Evolutionary conservation across 2,329 filamentous ascomycete species (phyloP).

Genomic region (Dothistroma pini): DNA sequence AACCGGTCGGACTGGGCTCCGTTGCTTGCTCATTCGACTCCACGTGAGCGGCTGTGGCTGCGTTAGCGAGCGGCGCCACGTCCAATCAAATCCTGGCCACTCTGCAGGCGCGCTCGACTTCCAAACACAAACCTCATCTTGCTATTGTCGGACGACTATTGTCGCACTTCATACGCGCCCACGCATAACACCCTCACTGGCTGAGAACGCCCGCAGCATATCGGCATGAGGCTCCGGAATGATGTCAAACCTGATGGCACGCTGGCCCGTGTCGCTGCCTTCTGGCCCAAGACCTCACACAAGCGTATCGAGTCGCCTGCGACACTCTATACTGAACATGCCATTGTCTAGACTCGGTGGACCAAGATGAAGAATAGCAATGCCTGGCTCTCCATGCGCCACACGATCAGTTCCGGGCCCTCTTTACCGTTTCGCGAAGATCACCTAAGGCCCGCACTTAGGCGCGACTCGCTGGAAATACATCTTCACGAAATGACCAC

Average conservation of each 20-base stretch:
- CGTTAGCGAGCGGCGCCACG: not conserved
- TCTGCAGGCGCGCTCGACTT: not conserved
- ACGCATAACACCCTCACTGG: constrained; percentile 16
- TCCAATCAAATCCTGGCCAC: not conserved
- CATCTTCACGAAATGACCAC: constrained; percentile 7
- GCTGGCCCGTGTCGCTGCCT: constrained; percentile 15
- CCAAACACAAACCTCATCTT: constrained; percentile 1
- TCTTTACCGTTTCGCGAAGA: constrained; percentile 13
- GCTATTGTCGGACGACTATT: constrained; percentile 20
- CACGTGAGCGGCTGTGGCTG: constrained; percentile 3
- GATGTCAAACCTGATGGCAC: constrained; percentile 7
- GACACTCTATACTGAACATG: constrained; percentile 19
- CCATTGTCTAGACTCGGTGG: constrained; percentile 9
- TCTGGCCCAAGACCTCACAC: constrained; percentile 16
- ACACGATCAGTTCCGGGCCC: constrained; percentile 4
- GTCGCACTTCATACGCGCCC: constrained; percentile 18
- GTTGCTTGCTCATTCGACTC: not conserved
- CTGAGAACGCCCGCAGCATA: constrained; percentile 5
- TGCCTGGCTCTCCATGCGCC: constrained; percentile 18
- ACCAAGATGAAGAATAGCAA: constrained; percentile 4
- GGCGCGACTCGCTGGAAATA: constrained; percentile 14
- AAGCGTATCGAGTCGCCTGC: constrained; percentile 19
- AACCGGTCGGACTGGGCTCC: not conserved
- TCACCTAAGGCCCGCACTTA: constrained; percentile 13
- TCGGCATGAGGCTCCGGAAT: constrained; percentile 1